Evolutionary conservation across 441 rosid species (phyloP).

Genomic region (Gossypium trilobum): DNA sequence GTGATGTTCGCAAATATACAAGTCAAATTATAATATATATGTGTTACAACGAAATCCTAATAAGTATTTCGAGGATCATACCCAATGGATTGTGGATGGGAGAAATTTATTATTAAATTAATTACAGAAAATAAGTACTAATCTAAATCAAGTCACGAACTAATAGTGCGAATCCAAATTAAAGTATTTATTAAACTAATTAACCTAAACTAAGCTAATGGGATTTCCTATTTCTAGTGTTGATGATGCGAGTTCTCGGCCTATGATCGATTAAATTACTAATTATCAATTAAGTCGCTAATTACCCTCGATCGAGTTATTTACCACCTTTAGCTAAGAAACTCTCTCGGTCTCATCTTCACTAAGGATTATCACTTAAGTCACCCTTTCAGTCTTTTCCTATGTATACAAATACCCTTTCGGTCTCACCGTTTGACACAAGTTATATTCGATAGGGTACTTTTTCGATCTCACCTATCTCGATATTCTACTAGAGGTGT

Average conservation of each 20-base stretch:
- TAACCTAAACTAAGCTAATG: neutral
- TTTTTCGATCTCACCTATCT: neutral
- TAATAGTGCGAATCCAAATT: neutral
- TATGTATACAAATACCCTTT: neutral
- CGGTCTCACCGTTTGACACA: neutral
- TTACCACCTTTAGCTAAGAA: neutral
- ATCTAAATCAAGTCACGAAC: neutral
- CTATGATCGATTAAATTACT: neutral
- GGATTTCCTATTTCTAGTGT: neutral
- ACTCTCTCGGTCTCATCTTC: neutral
- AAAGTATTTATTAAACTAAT: too few species aligned
- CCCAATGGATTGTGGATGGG: neutral
- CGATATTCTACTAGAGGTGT: neutral
- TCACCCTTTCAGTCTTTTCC: neutral
- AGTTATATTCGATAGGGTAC: neutral
- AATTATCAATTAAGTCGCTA: neutral
- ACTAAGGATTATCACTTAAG: neutral
- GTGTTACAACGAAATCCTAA: neutral
- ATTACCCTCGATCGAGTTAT: neutral
- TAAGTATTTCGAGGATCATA: too few species aligned
- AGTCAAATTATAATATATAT: neutral
- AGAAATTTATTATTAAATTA: too few species aligned
- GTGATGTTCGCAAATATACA: neutral
- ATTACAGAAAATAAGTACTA: too few species aligned
- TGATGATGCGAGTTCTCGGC: neutral